These are phyloP conservation scores for Blastobotrys illinoisensis DNA, from an alignment of 1,139 yeast genomes.

Conservation along the genomic window DNA sequence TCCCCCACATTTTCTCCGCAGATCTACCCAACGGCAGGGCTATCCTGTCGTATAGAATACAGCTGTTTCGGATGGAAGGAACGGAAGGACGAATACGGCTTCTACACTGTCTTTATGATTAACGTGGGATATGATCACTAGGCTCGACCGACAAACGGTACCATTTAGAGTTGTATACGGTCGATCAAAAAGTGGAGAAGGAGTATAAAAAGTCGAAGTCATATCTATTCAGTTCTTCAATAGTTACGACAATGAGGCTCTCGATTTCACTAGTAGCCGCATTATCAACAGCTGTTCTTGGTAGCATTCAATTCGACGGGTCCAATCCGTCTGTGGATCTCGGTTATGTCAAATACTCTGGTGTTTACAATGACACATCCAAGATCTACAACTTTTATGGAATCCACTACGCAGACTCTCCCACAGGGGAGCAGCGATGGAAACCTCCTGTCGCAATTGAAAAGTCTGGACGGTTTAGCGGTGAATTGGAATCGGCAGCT, in stretches of 20 bases:
- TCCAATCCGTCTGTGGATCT: background rate
- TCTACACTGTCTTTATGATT: no score
- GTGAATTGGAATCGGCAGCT: background rate
- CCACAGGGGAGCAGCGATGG: slow-evolving; percentile 3
- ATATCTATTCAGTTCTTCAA: background rate
- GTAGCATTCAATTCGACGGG: background rate
- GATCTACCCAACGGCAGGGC: no score
- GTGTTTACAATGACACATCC: background rate
- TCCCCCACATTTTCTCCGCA: no score
- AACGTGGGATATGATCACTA: no score
- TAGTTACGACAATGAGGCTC: background rate
- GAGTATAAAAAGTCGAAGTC: background rate
- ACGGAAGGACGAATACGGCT: no score
- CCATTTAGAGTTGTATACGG: background rate
- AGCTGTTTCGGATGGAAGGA: no score
- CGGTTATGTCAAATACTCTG: background rate
- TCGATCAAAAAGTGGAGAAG: background rate
- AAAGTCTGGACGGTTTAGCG: background rate
- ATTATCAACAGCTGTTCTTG: background rate
- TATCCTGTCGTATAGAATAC: no score
- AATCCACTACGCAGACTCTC: slow-evolving; percentile 5
- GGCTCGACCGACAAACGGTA: no score
- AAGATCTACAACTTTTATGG: slow-evolving; percentile 1
- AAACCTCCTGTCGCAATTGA: slow-evolving; percentile 1
- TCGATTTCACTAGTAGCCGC: background rate